Evolutionary conservation across 2,329 filamentous ascomycete genomes (phyloP), one percentile per base, ranked within the genome.

Genomic region (Didymella pomorum): DNA sequence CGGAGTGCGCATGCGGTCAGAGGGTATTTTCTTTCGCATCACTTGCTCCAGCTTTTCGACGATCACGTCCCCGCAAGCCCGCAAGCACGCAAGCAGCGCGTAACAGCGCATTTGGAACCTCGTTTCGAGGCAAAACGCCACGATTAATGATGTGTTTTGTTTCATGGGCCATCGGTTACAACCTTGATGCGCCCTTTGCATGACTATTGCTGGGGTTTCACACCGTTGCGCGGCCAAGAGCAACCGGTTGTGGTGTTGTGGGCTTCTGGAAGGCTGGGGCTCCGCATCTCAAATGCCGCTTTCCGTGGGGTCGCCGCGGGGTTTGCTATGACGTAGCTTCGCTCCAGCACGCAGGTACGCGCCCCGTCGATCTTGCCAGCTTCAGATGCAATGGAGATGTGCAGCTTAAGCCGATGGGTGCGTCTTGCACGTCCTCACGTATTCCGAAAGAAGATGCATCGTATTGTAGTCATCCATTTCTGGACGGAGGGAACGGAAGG

Each of bases 221-320:
- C 26, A 12, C 39, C 20, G 25, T 39, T 25, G 11, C 35, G 12
- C 0, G 14, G 50, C 18, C 29, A 49, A 45, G 23, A 39, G 39
- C 18, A 35, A 6, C 55, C 55, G 37, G 44, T 33, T 39, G 44
- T 44, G 35, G 18, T 43, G 43, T 48, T 6, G 37, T 39, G 29
- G 42, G 37, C 23, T 49, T 53, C 45, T 53, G 44, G 44, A 53
- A 58, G 50, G 29, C 44, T 45, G 49, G 56, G 56, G 49, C 55
- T 43, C 45, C 56, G 41, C 49, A 39, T 49, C 33, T 12, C 26
- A 39, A 29, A 31, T 37, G 25, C 42, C 31, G 42, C 29, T 42
- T 33, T 29, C 42, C 26, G 44, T 46, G 55, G 55, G 55, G 55
- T 25, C 37, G 29, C 39, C 37, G 25, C 39, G 44, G 26, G 47